Conservation (phyloP, 345 rosid genomes). For the Carallia brachiata region DNA sequence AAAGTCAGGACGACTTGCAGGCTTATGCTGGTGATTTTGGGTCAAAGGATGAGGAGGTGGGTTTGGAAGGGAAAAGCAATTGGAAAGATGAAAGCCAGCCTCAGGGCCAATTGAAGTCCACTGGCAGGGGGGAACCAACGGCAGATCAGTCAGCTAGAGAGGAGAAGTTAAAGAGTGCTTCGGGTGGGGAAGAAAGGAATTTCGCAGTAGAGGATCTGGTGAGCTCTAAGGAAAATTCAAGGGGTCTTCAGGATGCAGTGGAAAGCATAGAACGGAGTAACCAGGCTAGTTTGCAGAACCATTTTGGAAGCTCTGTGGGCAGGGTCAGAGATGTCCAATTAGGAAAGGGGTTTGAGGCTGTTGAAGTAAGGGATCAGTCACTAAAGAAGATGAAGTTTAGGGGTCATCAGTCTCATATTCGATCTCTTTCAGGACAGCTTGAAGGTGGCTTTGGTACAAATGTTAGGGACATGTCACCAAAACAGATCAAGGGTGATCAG, state of each 20-base stretch:
- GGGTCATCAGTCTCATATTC: conserved; percentile 49
- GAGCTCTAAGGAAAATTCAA: conserved; percentile 27
- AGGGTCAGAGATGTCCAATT: conserved; percentile 34
- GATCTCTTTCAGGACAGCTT: conserved; percentile 53
- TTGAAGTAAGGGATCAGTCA: conserved; percentile 32
- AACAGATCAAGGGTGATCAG: conserved; percentile 37
- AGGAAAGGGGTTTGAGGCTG: conserved; percentile 32
- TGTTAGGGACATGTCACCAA: conserved; percentile 39
- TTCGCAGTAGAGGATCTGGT: conserved; percentile 28
- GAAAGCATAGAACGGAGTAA: conserved; percentile 28
- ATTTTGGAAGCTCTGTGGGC: conserved; percentile 27
- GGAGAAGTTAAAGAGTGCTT: conserved; percentile 36
- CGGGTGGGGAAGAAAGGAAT: conserved; percentile 37
- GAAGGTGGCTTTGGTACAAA: conserved; percentile 47
- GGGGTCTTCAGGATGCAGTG: conserved; percentile 24
- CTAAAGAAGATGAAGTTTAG: conserved; percentile 32
- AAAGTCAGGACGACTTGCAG: conserved; percentile 43
- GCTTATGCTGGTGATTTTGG: conserved; percentile 22
- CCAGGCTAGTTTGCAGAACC: conserved; percentile 27
- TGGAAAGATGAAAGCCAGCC: conserved; percentile 39
- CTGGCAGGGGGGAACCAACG: conserved; percentile 29
- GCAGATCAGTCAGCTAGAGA: conserved; percentile 39
- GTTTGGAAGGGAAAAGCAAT: conserved; percentile 13
- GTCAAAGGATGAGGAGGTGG: conserved; percentile 19
- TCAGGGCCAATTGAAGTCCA: conserved; percentile 21